Percentiles rank a stretch among this genome's conserved stretches.
Conservation (phyloP, 139 green algal genomes). For the Ulvella scutata region DNA sequence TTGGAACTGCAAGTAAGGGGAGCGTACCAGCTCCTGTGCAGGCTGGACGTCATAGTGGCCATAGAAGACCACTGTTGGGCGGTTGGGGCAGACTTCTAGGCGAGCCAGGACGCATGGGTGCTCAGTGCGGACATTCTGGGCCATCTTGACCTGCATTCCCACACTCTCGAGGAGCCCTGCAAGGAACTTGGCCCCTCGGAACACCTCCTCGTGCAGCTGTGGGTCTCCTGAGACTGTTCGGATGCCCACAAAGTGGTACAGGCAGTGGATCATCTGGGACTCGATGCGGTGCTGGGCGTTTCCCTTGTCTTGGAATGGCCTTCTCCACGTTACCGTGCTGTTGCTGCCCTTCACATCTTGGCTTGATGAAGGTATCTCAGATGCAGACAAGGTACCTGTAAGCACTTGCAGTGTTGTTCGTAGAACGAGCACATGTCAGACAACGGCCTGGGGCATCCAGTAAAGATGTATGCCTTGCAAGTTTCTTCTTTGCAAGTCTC, state of each 20-base stretch:
- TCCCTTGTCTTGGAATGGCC: neutral
- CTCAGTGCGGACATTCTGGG: constrained; percentile 18
- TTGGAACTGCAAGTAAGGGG: too few species aligned
- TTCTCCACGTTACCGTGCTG: neutral
- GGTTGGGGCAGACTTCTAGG: constrained; percentile 41
- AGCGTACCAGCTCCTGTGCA: too few species aligned
- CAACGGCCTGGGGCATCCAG: too few species aligned
- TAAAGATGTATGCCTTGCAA: too few species aligned
- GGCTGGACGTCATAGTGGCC: constrained; percentile 35
- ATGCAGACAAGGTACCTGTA: too few species aligned
- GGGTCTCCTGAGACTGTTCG: constrained; percentile 33
- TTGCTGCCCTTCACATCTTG: neutral
- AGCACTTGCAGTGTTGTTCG: too few species aligned
- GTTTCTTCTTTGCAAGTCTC: too few species aligned
- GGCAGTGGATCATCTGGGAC: constrained; percentile 50
- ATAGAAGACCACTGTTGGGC: constrained; percentile 77
- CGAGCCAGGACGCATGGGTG: constrained; percentile 79
- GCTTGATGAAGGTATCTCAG: too few species aligned
- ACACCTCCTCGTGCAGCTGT: constrained; percentile 59
- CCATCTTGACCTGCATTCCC: constrained; percentile 70
- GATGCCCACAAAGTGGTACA: constrained; percentile 73
- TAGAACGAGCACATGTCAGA: too few species aligned
- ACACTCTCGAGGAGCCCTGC: constrained; percentile 65
- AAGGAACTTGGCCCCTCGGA: constrained; percentile 76
- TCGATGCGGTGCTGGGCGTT: constrained; percentile 12